phyloP scores from a whole-genome alignment of 192 early-diverging fungal genomes.

The Rhizoclosmatium sp. region DNA sequence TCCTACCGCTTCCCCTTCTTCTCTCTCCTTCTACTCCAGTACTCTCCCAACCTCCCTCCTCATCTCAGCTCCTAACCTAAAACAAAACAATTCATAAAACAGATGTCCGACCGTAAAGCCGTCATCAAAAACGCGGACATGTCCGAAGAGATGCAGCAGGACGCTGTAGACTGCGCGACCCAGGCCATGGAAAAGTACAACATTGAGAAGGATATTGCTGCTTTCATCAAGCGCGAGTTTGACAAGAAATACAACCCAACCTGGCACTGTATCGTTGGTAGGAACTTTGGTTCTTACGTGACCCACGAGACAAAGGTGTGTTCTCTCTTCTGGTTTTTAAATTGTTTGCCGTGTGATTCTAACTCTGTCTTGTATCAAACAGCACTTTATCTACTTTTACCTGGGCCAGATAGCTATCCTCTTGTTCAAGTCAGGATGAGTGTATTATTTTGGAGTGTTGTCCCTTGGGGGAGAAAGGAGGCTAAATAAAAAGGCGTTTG shows the following conservation, averaged over 20 bases:
- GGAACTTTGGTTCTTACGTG: conserved; percentile 99
- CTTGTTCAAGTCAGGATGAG: conserved; percentile 75
- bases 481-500: not conserved
- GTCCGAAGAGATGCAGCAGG: conserved; percentile 93
- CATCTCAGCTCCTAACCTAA: too few species aligned
- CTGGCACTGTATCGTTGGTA: conserved; percentile 98
- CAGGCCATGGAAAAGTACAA: conserved; percentile 90
- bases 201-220: conserved; percentile 98
- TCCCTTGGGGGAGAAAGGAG: too few species aligned
- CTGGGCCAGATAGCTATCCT: conserved; percentile 92
- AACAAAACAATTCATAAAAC: not conserved
- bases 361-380: conserved; percentile 18
- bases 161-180: conserved; percentile 86
- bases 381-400: conserved; percentile 99
- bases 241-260: conserved; percentile 97
- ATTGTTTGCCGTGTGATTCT: not conserved
- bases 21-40: too few species aligned
- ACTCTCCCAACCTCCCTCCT: too few species aligned
- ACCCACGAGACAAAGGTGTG: conserved; percentile 86
- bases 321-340: not conserved
- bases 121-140: conserved; percentile 99
- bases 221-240: conserved; percentile 97
- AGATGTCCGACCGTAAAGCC: conserved; percentile 82
- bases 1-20: too few species aligned
- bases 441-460: not conserved